These are phyloP conservation scores for Obelidium mucronatum DNA, from an alignment of 192 early-diverging fungal genomes.

Conservation along the genomic window DNA sequence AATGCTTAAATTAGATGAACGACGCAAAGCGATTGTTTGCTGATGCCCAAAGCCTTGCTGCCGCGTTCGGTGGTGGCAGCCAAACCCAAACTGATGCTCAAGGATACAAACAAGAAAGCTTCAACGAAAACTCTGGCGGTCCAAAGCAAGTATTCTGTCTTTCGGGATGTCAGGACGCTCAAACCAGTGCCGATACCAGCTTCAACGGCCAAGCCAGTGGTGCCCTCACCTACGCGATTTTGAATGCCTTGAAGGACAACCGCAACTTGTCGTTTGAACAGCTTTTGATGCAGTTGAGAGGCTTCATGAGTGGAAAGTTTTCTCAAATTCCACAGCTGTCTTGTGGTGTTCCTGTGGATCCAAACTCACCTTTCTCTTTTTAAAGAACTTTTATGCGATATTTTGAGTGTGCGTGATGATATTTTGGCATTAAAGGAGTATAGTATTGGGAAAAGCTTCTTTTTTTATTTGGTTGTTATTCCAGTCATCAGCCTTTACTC, in stretches of 20 bases:
- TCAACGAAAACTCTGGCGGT: conserved; percentile 51
- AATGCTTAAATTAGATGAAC: not conserved
- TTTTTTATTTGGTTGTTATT: no score
- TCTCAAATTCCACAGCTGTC: conserved; percentile 84
- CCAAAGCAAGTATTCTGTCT: conserved; percentile 51
- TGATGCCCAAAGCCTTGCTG: conserved; percentile 2
- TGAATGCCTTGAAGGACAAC: conserved; percentile 42
- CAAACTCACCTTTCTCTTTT: conserved; percentile 46
- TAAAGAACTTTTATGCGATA: no score
- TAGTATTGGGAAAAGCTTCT: no score
- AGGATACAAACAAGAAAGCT: conserved; percentile 26
- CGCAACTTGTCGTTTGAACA: conserved; percentile 72
- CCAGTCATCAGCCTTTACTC: no score
- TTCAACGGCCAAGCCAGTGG: conserved; percentile 64
- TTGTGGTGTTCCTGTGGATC: conserved; percentile 69
- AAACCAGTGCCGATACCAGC: conserved; percentile 67
- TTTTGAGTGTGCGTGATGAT: no score
- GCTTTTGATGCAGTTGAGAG: conserved; percentile 72
- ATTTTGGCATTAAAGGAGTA: no score
- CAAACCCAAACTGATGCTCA: not conserved
- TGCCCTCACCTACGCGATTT: conserved; percentile 66
- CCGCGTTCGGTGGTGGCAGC: not conserved
- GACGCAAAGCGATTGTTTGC: not conserved
- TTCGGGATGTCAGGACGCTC: conserved; percentile 69
- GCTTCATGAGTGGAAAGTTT: conserved; percentile 71